phyloP scores from a whole-genome alignment of 139 green algal species.

The Volvox reticuliferus region DNA sequence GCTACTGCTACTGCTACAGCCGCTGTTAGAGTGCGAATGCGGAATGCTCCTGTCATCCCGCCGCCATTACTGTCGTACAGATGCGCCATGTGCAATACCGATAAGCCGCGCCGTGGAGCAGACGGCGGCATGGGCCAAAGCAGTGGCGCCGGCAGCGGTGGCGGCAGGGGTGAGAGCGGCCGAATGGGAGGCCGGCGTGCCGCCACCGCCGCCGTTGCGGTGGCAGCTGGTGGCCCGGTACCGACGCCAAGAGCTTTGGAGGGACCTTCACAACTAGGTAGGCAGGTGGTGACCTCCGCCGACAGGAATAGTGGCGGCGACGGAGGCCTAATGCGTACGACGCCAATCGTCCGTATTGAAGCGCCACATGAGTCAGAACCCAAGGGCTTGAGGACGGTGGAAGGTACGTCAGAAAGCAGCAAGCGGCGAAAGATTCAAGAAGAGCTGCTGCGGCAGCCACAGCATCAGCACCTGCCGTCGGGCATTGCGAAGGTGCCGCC shows the following conservation, averaged over 20 bases:
- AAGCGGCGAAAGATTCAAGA: neutral
- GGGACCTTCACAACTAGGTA: too few relatives aligned
- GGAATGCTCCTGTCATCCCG: too few relatives aligned
- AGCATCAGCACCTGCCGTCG: neutral
- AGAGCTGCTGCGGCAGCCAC: neutral
- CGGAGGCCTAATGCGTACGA: too few relatives aligned
- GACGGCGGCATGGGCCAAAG: neutral
- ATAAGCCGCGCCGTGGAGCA: neutral
- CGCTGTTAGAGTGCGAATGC: neutral
- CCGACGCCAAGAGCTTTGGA: too few relatives aligned
- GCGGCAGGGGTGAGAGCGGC: neutral
- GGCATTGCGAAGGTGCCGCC: neutral
- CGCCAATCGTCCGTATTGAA: too few relatives aligned
- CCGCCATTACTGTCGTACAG: neutral
- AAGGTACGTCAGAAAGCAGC: neutral
- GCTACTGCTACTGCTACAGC: neutral
- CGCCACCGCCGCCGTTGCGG: neutral
- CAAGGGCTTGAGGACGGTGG: too few relatives aligned
- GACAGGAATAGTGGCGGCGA: neutral
- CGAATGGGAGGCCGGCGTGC: neutral
- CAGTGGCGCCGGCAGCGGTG: neutral
- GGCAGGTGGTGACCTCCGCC: too few relatives aligned
- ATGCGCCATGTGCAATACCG: conserved; percentile 20
- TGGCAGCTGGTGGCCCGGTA: neutral
- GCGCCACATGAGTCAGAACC: too few relatives aligned